Conservation (phyloP, 495 filamentous ascomycete genomes). For the Diplogelasinospora grovesii region DNA sequence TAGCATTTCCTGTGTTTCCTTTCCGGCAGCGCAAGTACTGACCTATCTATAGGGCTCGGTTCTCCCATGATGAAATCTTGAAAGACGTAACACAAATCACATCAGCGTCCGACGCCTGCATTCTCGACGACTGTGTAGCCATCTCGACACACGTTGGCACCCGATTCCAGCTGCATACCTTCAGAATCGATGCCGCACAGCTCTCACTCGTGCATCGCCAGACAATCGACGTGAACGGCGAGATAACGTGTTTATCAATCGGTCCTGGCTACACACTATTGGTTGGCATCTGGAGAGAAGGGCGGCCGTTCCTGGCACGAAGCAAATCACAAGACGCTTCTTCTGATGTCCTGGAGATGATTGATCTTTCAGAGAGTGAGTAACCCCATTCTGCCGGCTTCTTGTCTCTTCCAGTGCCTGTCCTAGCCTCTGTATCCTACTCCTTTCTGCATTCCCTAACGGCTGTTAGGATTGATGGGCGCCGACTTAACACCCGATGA, state of each 20-base stretch:
- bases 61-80: constrained; percentile 20
- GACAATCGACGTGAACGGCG: constrained; percentile 26
- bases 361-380: constrained; percentile 18
- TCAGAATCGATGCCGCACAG: constrained; percentile 16
- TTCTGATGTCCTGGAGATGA: background rate
- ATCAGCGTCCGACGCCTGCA: constrained; percentile 29
- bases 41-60: constrained; percentile 19
- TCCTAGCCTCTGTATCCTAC: no score
- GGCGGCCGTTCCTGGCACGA: constrained; percentile 20
- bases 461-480: no score
- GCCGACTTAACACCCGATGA: no score
- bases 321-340: background rate
- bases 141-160: constrained; percentile 27
- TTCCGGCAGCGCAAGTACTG: no score
- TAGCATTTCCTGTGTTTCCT: no score
- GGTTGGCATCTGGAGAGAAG: constrained; percentile 23
- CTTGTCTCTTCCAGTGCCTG: background rate
- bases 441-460: no score
- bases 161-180: constrained; percentile 26
- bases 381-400: no score
- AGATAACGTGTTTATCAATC: constrained; percentile 35
- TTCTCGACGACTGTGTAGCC: constrained; percentile 24
- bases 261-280: constrained; percentile 18
- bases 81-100: constrained; percentile 6
- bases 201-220: constrained; percentile 12